Base-by-base conservation (phyloP, 2,329 filamentous ascomycete species). In the Colletotrichum salicis region DNA sequence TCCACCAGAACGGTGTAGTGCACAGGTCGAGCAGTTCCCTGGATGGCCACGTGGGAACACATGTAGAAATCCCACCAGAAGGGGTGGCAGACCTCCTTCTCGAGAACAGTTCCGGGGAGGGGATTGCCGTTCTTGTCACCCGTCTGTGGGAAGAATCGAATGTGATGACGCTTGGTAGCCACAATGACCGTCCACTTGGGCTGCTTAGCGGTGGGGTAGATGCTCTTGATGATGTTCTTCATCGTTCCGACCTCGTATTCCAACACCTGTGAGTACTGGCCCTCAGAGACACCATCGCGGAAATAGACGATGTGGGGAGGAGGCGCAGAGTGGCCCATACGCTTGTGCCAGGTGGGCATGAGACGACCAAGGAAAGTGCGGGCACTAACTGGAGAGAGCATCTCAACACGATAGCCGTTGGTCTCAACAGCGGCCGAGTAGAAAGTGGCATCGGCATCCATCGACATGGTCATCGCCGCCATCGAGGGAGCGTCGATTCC, bases 1-100 rank as follows among this genome's bases (percentile, higher is more conserved):
- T 99, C 96, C 58, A 93, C 79, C 27, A 99, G 90, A 15, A 98
- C 92, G 73, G 96, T 93, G 81, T 99, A 99, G 77, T 97, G 94
- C 0, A 97, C 94, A 0, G 96, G 96, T 1, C 96, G 91, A 22
- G 96, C 93, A 0, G 96, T 99, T 29, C 96, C 96, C 82, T 99
- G 96, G 75, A 99, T 95, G 0, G 96, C 96, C 1, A 84, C 82
- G 65, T 91, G 89, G 0, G 87, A 89, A 74, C 83, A 87, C 4
- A 90, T 81, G 64, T 89, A 96, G 78, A 97, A 97, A 79, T 98
- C 96, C 79, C 93, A 97, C 79, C 97, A 93, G 78, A 93, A 94
- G 0, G 96, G 94, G 77, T 96, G 94, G 0, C 95, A 98, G n/a
- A 97, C 91, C 70, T 97, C 96, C 41, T 87, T 88, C 81, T 98